Evolutionary conservation across 2,329 filamentous ascomycete species (phyloP).

Genomic region (Bimuria novae-zelandiae): DNA sequence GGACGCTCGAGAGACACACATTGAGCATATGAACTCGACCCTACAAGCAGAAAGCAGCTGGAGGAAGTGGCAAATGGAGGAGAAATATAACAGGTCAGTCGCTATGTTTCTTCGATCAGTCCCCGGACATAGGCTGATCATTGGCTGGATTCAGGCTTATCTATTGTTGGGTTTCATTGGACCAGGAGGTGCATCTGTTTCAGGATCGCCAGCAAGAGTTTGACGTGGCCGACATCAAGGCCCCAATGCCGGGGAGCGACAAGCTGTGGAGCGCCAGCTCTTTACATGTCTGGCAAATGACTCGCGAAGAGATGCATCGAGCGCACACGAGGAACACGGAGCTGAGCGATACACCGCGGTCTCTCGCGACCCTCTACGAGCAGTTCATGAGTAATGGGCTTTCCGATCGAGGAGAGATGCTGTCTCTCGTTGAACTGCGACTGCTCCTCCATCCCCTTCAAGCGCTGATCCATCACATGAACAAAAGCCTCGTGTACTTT

Average conservation of each 20-base stretch:
- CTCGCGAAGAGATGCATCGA: too few species aligned
- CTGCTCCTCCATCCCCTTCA: conserved; percentile 69
- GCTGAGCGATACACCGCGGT: too few species aligned
- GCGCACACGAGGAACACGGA: too few species aligned
- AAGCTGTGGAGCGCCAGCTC: conserved; percentile 63
- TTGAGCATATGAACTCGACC: too few species aligned
- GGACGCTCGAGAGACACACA: too few species aligned
- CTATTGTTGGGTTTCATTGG: conserved; percentile 73
- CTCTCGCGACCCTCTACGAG: conserved; percentile 66
- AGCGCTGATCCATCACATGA: conserved; percentile 62
- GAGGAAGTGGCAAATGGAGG: too few species aligned
- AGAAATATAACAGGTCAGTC: conserved; percentile 56
- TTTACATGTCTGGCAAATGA: too few species aligned
- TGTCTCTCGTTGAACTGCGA: conserved; percentile 60
- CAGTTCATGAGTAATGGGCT: conserved; percentile 66
- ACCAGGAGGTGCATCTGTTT: conserved; percentile 59
- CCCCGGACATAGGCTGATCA: background rate
- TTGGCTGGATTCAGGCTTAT: conserved; percentile 54
- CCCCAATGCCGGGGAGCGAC: conserved; percentile 64
- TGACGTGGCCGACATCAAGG: conserved; percentile 63
- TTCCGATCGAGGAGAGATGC: conserved; percentile 48
- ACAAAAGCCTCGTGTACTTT: conserved; percentile 65
- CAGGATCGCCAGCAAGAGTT: conserved; percentile 52
- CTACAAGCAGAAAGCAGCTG: too few species aligned
- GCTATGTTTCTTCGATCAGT: background rate